Base-by-base conservation (phyloP, 2,329 filamentous ascomycete species). In the Fusarium palustre region DNA sequence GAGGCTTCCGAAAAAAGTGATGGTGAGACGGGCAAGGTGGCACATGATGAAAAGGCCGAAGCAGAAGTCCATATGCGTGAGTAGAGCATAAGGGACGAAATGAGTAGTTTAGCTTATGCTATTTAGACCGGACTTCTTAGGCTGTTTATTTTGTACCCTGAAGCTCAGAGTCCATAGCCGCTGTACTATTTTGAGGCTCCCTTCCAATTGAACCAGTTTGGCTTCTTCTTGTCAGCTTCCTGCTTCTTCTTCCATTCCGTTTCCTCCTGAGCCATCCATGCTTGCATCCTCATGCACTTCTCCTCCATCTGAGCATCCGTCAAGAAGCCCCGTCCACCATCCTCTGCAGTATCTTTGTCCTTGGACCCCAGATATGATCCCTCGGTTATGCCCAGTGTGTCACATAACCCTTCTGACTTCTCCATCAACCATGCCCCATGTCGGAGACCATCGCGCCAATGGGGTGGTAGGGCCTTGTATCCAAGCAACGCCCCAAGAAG, bases 401-500 rank as follows among this genome's bases (percentile, higher is more conserved):
- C 73, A 20, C 79, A 80, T 7, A 86, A 66, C 0, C 79, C 80
- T 54, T 80, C 78, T 0, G 80, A 75, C 68, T 86, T 86, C 5
- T 74, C 64, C 64, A 82, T 74, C 5, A 86, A 65, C 84, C 84
- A 86, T 13, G 79, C 73, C 3, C 78, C 79, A 57, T 85, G 78
- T 15, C 69, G 73, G 25, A 87, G 76, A 0, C 85, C 85, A 54
- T 82, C 76, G 53, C 80, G 79, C 85, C 85, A 87, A 62, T 85
- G 81, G 1, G 77, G 69, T 0, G 85, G 84, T 6, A 87, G 74
- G 2, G 76, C 75, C 41, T 77, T 79, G 71, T 83, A 84, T 16
- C 85, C 85, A 2, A 86, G 68, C 41, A 81, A 82, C 1, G 79
- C 81, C 1, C 85, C 85, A 1, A 87, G 66, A 1, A 87, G 74